Percentiles rank a stretch among this genome's conserved stretches.
These are phyloP conservation scores for Spergularia azorica DNA, from an alignment of 179 eudicot genomes.

Conservation along the genomic window DNA sequence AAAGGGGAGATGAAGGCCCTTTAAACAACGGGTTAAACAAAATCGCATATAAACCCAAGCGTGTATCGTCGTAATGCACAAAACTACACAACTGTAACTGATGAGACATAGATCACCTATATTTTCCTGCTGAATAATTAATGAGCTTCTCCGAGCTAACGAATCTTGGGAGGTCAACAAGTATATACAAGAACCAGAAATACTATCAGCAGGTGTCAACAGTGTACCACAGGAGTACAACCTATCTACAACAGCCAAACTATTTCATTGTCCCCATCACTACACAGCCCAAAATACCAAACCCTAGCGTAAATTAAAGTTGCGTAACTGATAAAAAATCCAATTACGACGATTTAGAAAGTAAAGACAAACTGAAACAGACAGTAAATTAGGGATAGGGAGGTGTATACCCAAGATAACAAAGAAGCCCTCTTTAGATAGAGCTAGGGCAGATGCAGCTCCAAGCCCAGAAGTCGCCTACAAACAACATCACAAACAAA, in stretches of 20 bases:
- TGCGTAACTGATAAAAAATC: not conserved
- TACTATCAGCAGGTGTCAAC: not conserved
- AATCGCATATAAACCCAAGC: not conserved
- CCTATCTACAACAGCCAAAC: not conserved
- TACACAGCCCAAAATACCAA: not conserved
- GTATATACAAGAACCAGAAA: too few relatives aligned
- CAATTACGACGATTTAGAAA: not conserved
- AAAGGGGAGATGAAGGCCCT: not conserved
- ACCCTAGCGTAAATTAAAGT: not conserved
- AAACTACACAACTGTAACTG: not conserved
- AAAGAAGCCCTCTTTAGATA: constrained; percentile 67
- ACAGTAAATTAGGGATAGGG: not conserved
- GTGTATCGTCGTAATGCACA: not conserved
- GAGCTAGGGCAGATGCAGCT: constrained; percentile 72
- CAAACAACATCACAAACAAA: constrained; percentile 12
- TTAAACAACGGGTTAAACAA: not conserved
- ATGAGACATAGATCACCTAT: not conserved
- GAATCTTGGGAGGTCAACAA: too few relatives aligned
- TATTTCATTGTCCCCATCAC: not conserved
- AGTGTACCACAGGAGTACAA: not conserved
- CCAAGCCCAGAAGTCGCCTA: constrained; percentile 94
- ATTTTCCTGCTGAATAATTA: too few relatives aligned
- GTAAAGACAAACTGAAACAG: not conserved
- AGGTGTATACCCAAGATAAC: constrained; percentile 64
- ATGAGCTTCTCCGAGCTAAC: too few relatives aligned